These are phyloP conservation scores for Aspergillus uvarum DNA, from an alignment of 2,329 filamentous ascomycete genomes.

Conservation along the genomic window DNA sequence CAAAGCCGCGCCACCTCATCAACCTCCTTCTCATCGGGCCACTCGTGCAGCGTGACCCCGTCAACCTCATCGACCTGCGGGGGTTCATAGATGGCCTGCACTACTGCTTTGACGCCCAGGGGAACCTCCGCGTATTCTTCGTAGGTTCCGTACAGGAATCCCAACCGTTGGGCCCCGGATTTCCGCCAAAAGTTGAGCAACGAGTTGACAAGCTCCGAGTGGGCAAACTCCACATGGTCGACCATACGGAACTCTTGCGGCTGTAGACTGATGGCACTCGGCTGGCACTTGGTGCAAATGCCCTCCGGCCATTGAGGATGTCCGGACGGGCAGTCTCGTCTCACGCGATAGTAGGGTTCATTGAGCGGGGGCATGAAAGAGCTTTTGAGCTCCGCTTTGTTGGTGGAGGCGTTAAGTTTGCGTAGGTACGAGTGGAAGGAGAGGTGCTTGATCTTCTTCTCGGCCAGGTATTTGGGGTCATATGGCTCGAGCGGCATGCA, in stretches of 20 bases:
- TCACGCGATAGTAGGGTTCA: slow-evolving; percentile 90
- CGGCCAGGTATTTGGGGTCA: slow-evolving; percentile 78
- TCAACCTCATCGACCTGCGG: slow-evolving; percentile 88
- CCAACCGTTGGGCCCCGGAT: slow-evolving; percentile 78
- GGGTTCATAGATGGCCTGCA: slow-evolving; percentile 95
- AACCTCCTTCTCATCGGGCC: slow-evolving; percentile 80
- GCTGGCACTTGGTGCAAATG: slow-evolving; percentile 97
- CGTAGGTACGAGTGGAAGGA: slow-evolving; percentile 93
- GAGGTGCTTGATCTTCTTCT: slow-evolving; percentile 98
- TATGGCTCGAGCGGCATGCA: slow-evolving; percentile 97
- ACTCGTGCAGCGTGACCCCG: slow-evolving; percentile 79
- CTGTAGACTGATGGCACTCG: slow-evolving; percentile 92
- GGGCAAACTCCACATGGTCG: slow-evolving; percentile 95
- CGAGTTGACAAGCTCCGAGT: slow-evolving; percentile 79
- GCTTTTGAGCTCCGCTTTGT: slow-evolving; percentile 88
- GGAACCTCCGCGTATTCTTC: slow-evolving; percentile 90
- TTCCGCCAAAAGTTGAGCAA: slow-evolving; percentile 90
- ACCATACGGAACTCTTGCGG: slow-evolving; percentile 95
- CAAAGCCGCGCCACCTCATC: slow-evolving; percentile 78
- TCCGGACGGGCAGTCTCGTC: slow-evolving; percentile 83
- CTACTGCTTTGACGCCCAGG: slow-evolving; percentile 88
- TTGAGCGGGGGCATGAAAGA: slow-evolving; percentile 95
- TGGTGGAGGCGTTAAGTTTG: slow-evolving; percentile 94
- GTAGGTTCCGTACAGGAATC: slow-evolving; percentile 88
- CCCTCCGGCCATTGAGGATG: slow-evolving; percentile 93